phyloP scores from a whole-genome alignment of 495 filamentous ascomycete genomes.

The Xylaria telfairii region DNA sequence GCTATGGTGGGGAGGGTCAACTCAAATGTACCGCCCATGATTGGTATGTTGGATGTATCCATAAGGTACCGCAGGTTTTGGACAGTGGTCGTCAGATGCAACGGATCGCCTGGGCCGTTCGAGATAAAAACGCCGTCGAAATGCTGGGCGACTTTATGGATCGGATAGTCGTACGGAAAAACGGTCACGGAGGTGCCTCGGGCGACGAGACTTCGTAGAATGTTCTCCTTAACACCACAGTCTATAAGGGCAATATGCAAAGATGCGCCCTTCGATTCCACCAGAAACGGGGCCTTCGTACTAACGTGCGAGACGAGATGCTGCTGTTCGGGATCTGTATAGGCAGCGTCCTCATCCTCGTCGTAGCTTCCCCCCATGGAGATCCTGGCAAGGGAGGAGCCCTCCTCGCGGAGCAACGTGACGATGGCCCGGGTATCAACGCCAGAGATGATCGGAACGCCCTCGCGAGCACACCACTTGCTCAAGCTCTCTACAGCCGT shows the following conservation, averaged over 20 bases:
- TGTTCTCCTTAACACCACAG: constrained; percentile 99
- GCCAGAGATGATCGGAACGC: constrained; percentile 93
- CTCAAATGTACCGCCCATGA: constrained; percentile 68
- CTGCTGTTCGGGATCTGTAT: constrained; percentile 84
- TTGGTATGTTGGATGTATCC: constrained; percentile 85
- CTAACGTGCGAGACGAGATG: constrained; percentile 94
- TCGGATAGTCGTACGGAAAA: constrained; percentile 94
- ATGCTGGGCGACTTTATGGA: constrained; percentile 96
- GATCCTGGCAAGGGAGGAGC: constrained; percentile 92
- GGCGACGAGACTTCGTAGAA: constrained; percentile 87
- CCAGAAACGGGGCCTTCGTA: constrained; percentile 97
- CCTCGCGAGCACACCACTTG: constrained; percentile 94
- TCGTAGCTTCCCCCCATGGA: constrained; percentile 98
- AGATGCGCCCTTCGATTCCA: constrained; percentile 70
- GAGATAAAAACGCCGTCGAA: constrained; percentile 98
- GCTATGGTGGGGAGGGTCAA: no score
- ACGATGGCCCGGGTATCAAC: constrained; percentile 98
- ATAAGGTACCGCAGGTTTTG: constrained; percentile 88
- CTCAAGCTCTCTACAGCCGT: constrained; percentile 92
- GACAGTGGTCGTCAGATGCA: constrained; percentile 90
- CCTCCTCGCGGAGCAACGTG: constrained; percentile 92
- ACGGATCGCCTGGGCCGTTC: constrained; percentile 97
- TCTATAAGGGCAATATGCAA: constrained; percentile 90
- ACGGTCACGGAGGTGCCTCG: constrained; percentile 88
- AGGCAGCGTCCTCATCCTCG: constrained; percentile 90